Conservation (phyloP, 768 basidiomycete species). For the Boletus sp. region DNA sequence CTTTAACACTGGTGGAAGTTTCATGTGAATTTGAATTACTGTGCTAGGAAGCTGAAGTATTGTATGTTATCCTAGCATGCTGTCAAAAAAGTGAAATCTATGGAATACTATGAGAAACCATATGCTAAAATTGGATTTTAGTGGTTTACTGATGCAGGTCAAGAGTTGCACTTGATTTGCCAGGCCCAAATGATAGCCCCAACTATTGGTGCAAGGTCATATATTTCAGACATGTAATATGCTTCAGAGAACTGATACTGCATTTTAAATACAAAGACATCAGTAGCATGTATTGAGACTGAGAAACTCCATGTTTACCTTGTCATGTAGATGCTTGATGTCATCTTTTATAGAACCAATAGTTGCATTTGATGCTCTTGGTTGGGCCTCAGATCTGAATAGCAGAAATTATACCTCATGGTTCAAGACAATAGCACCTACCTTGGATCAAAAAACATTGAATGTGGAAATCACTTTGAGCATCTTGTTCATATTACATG, state of each 20-base stretch:
- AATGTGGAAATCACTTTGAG: slow-evolving; percentile 99
- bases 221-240: slow-evolving; percentile 98
- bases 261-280: slow-evolving; percentile 68
- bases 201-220: slow-evolving; percentile 96
- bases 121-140: no score
- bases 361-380: slow-evolving; percentile 99
- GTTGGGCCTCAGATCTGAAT: slow-evolving; percentile 87
- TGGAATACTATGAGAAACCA: no score
- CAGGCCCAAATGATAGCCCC: slow-evolving; percentile 98
- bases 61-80: no score
- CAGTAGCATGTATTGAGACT: neutral
- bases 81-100: no score
- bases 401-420: neutral
- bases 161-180: slow-evolving; percentile 93
- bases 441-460: slow-evolving; percentile 94
- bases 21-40: no score
- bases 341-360: slow-evolving; percentile 99
- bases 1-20: no score
- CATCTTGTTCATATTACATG: slow-evolving; percentile 98
- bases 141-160: no score
- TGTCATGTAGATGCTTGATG: slow-evolving; percentile 92
- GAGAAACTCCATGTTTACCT: slow-evolving; percentile 42
- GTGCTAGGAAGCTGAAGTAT: no score
- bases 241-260: slow-evolving; percentile 95
- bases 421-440: slow-evolving; percentile 29